Evolutionary conservation across 106 monocot genomes (phyloP).

Genomic region (Chionographis japonica): DNA sequence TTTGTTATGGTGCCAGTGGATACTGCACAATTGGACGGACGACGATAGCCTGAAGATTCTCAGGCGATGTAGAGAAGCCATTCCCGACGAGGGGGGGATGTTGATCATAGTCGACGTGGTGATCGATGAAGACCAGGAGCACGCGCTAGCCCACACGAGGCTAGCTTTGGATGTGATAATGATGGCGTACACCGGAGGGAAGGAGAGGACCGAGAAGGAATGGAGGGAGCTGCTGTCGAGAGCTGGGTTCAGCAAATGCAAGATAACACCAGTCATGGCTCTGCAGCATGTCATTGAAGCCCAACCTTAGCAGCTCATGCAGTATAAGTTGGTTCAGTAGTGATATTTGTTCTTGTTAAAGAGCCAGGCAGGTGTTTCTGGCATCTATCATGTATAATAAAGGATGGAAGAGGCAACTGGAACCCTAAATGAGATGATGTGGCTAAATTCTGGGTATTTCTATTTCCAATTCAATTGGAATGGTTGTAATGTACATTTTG

Average conservation of each 20-base stretch:
- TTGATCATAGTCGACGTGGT: neutral
- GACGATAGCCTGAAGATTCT: neutral
- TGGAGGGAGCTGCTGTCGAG: neutral
- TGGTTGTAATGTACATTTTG: too few species aligned
- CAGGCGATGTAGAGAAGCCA: neutral
- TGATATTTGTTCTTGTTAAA: too few species aligned
- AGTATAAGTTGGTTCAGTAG: neutral
- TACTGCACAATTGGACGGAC: neutral
- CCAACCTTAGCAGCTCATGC: neutral
- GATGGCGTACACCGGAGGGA: neutral
- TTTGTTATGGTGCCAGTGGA: too few species aligned
- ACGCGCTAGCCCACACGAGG: neutral
- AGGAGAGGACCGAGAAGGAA: conserved; percentile 11
- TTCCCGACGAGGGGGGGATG: neutral
- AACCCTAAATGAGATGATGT: too few species aligned
- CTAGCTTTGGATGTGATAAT: neutral
- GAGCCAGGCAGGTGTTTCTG: too few species aligned
- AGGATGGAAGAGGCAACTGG: too few species aligned
- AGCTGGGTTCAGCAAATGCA: conserved; percentile 2
- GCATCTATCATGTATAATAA: too few species aligned
- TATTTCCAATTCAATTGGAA: too few species aligned
- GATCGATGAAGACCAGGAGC: too few species aligned
- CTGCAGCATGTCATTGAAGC: neutral
- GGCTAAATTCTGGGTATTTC: too few species aligned
- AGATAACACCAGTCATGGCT: neutral